These are phyloP conservation scores for Pseudognaphalium luteoalbum DNA, from an alignment of 129 eudicot genomes.

Conservation along the genomic window DNA sequence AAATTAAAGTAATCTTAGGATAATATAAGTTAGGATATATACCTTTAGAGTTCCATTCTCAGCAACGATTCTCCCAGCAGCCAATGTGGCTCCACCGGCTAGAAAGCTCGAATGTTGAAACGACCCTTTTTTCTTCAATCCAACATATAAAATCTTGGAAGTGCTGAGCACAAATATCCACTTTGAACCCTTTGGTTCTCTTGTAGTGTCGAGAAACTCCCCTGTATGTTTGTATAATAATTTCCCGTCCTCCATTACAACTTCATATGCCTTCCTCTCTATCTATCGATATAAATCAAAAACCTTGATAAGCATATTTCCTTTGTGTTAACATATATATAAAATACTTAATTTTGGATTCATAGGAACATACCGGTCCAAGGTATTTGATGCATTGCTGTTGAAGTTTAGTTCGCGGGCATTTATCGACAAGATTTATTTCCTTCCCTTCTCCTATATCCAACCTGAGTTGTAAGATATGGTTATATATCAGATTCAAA, in stretches of 20 bases:
- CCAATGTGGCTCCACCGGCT: conserved; percentile 83
- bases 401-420: conserved; percentile 70
- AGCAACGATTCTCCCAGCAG: conserved; percentile 72
- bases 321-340: background rate
- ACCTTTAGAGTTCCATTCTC: conserved; percentile 66
- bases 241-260: conserved; percentile 54
- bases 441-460: conserved; percentile 91
- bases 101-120: conserved; percentile 93
- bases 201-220: conserved; percentile 47
- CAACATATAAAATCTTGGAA: conserved; percentile 58
- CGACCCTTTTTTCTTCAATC: conserved; percentile 68
- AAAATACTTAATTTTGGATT: background rate
- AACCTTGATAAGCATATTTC: conserved; percentile 21
- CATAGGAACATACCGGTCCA: conserved; percentile 66
- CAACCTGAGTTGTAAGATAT: conserved; percentile 46
- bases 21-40: background rate
- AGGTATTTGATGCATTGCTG: conserved; percentile 76
- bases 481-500: background rate
- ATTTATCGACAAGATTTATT: conserved; percentile 64
- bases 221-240: conserved; percentile 55
- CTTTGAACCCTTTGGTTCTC: conserved; percentile 45
- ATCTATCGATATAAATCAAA: conserved; percentile 41
- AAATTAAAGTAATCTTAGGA: background rate
- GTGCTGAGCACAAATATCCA: conserved; percentile 93
- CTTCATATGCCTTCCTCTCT: conserved; percentile 75